Evolutionary conservation across 257 asterid species (phyloP), one percentile per base, ranked within the genome.

Genomic region (Solanum peruvianum): DNA sequence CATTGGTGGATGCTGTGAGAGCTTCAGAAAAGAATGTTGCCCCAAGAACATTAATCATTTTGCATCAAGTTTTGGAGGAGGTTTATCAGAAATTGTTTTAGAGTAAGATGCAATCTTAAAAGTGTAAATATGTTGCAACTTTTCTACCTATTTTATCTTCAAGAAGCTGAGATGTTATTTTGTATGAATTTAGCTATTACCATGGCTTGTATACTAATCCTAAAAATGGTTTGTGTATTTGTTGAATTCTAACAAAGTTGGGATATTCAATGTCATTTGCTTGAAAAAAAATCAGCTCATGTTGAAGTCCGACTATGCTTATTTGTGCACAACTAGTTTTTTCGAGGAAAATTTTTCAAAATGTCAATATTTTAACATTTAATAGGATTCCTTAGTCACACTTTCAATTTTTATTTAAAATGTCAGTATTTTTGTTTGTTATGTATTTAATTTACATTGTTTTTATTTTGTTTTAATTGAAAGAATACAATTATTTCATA

Each of bases 21-120:
- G 93, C 88, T 89, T 39, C 84, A 92, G 92, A 60, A 91, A 92
- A 85, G 93, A 91, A 87, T 91, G 97, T 66, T 93, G 96, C 87
- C 49, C 67, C 49, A 87, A 87, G 44, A 88, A 47, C 41, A 37
- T 37, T 37, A 91, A 91, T 33, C 92, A 82, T 15, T 87, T 90
- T 33, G 93, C 87, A 45, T 47, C 77, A 39, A 82, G 47, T 60
- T 87, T 91, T 6, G 84, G 91, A 72, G 93, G 93, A 39, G 89
- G 91, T 35, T 85, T 93, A 86, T 88, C 95, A 52, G 96, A 94
- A 89, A 93, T 93, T 80, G 90, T 92, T 6, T 91, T 92, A 29
- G 95, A 92, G 71, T 91, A 90, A 70, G 89, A 78, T 85, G 27
- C 35, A 29, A 49, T 47, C 85, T 29, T 29, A 39, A 49, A 80